Conservation (phyloP, 805 yeast genomes). For the Myxozyma sirexii region DNA sequence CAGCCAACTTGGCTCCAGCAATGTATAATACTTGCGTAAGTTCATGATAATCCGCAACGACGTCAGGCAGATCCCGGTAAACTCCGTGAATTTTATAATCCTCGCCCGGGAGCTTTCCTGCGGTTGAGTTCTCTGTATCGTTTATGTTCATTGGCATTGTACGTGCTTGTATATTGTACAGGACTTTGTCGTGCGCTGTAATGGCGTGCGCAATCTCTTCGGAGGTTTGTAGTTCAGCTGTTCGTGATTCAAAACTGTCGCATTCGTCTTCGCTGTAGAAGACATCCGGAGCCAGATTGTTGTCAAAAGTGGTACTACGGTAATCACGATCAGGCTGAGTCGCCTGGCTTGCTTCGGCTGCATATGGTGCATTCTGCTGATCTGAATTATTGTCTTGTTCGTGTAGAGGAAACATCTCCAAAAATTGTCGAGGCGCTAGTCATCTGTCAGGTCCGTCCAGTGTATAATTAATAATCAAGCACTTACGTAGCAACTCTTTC, state of each 20-base stretch:
- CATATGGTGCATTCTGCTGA: not conserved
- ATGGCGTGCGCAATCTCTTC: not conserved
- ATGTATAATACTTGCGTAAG: constrained; percentile 14
- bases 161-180: not conserved
- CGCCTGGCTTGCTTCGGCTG: not conserved
- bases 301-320: not conserved
- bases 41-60: constrained; percentile 2
- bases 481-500: constrained; percentile 17
- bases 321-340: constrained; percentile 8
- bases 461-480: not conserved
- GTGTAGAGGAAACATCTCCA: constrained; percentile 24
- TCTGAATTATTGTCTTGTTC: not conserved
- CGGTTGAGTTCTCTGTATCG: not conserved
- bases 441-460: not conserved
- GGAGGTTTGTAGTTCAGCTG: not conserved
- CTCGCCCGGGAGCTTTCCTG: not conserved
- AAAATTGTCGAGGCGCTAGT: constrained; percentile 13
- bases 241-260: not conserved
- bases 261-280: not conserved
- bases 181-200: not conserved
- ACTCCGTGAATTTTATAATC: constrained; percentile 11
- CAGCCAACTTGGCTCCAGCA: constrained; percentile 19
- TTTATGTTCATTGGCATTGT: not conserved
- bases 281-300: not conserved
- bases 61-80: constrained; percentile 16